A percentile compares a stretch with the other conserved stretches of the same genome.
Evolutionary conservation across 805 yeast species (phyloP).

Genomic region (Candida insectorum): DNA sequence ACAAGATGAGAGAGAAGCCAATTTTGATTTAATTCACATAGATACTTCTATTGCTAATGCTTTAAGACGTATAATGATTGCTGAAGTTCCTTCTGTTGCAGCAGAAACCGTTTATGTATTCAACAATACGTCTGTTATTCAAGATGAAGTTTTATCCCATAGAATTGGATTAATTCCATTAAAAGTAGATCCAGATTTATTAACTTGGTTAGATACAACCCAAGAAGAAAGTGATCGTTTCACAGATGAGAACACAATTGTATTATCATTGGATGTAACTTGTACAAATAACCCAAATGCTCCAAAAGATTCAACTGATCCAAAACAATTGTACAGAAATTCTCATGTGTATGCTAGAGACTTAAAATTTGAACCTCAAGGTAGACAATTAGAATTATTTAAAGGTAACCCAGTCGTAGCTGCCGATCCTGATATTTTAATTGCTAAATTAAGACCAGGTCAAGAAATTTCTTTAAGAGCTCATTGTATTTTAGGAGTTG

Average conservation of each 20-base stretch:
- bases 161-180: constrained; percentile 92
- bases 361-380: constrained; percentile 87
- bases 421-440: constrained; percentile 81
- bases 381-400: constrained; percentile 73
- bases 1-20: constrained; percentile 65
- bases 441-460: constrained; percentile 94
- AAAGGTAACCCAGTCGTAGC: constrained; percentile 67
- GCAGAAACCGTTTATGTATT: constrained; percentile 87
- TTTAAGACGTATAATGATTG: constrained; percentile 92
- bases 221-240: constrained; percentile 62
- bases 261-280: constrained; percentile 71
- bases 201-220: constrained; percentile 74
- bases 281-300: constrained; percentile 88
- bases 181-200: constrained; percentile 83
- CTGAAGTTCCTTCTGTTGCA: constrained; percentile 96
- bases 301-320: constrained; percentile 71
- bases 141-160: constrained; percentile 95
- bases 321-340: constrained; percentile 78
- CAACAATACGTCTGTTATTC: constrained; percentile 94
- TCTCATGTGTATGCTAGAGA: constrained; percentile 87
- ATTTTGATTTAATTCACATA: constrained; percentile 80
- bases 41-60: constrained; percentile 96
- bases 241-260: constrained; percentile 88
- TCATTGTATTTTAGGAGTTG: constrained; percentile 88
- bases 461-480: constrained; percentile 90